Conservation (phyloP, 1,284 basidiomycete genomes). For the Ustilago crameri region DNA sequence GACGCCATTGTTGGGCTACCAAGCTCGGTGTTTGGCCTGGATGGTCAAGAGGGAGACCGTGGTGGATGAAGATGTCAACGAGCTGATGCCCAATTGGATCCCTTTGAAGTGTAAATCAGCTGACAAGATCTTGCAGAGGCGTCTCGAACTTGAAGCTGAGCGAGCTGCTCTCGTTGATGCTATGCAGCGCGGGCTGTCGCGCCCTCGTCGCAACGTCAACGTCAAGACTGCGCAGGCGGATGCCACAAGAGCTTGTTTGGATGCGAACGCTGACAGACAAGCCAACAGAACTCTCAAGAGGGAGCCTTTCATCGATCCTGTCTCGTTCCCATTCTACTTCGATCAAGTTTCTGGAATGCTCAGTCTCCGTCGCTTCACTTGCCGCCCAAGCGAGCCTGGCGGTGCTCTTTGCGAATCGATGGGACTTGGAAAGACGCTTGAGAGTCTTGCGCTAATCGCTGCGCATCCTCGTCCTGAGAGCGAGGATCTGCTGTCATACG, state of each 20-base stretch:
- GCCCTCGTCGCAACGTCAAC: slow-evolving; percentile 27
- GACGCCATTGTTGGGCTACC: slow-evolving; percentile 39
- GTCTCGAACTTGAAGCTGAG: slow-evolving; percentile 32
- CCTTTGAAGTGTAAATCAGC: slow-evolving; percentile 33
- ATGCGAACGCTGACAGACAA: no score
- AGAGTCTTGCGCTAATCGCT: slow-evolving; percentile 46
- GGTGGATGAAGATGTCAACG: slow-evolving; percentile 28
- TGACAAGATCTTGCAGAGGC: slow-evolving; percentile 12
- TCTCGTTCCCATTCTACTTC: slow-evolving; percentile 33
- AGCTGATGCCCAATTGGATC: slow-evolving; percentile 44
- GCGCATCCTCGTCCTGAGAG: slow-evolving; percentile 35
- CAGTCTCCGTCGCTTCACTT: slow-evolving; percentile 37
- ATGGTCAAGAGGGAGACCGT: slow-evolving; percentile 45
- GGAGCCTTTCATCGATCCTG: slow-evolving; percentile 43
- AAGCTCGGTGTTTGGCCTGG: slow-evolving; percentile 48
- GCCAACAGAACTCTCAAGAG: slow-evolving; percentile 10
- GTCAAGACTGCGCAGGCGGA: slow-evolving; percentile 20
- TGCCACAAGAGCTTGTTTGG: not conserved
- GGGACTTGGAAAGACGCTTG: slow-evolving; percentile 55
- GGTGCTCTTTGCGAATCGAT: slow-evolving; percentile 57
- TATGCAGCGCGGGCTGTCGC: slow-evolving; percentile 21
- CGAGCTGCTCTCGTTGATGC: slow-evolving; percentile 26
- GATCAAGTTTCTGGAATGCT: slow-evolving; percentile 48
- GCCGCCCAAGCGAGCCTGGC: slow-evolving; percentile 44
- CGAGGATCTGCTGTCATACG: slow-evolving; percentile 30